Base-by-base conservation (phyloP, 192 early-diverging fungal genomes). In the Obelidium mucronatum region DNA sequence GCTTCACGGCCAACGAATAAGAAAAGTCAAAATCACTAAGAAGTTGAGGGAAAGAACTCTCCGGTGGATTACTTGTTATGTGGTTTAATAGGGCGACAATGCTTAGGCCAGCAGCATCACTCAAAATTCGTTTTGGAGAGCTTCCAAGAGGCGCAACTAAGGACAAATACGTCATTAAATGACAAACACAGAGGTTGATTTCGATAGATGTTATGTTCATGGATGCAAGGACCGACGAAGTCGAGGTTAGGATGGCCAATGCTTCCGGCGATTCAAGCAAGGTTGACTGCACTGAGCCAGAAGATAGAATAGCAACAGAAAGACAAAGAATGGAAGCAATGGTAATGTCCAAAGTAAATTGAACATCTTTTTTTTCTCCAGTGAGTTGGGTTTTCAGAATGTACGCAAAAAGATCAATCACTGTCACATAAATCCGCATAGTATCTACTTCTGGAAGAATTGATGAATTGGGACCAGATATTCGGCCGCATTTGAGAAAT, bases 161-260 rank as follows among this genome's bases (percentile, higher is more conserved):
- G 15, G 66, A 67, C 40, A 67, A 28, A 31, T 67, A 67, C 22
- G 19, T 24, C n/a, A 67, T 28, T 30, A 67, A 52, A 42, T 51
- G 36, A 51, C 66, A 48, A 8, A 44, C 66, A 19, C 8, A 5
- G 8, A 67, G 31, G 13, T 51, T 42, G 24, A 67, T 26, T 42
- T 42, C 48, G 15, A 24, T 28, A 44, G 6, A 40, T 51, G 11
- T 17, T 42, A 19, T 8, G 35, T 64, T 36, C 15, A 22, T 40
- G 2, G 62, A 11, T 13, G 13, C 17, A 17, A 40, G 15, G 15
- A 37, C 15, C 15, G 62, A 64, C 2, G 11, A 2, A 17, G 62
- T 64, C 6, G 62, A 3, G 31, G 62, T n/a, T 2, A 35, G 13
- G 22, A 26, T 6, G 11, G 26, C 22, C 13, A 51, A 13, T 6